Evolutionary conservation across 2,329 filamentous ascomycete species (phyloP), one percentile per base, ranked within the genome.

Genomic region (Aspergillus nomiae): DNA sequence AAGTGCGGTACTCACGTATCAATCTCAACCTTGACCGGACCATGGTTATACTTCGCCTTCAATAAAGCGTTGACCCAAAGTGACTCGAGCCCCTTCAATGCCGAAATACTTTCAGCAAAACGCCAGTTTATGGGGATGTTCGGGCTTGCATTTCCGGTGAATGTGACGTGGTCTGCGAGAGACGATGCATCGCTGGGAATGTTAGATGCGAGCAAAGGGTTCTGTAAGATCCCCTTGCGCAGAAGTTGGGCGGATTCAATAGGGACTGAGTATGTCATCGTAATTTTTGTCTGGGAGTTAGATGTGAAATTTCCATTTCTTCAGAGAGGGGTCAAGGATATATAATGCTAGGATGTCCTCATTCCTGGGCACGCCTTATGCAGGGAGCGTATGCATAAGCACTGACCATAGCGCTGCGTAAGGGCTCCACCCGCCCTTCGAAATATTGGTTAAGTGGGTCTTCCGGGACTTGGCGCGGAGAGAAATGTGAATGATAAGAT

Each of bases 71-170:
- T 62, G 2, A 64, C 5, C 50, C 45, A 36, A 3, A 45, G 24
- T 1, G 63, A 60, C 38, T 64, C 60, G 7, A 64, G 46, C 1
- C 30, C 63, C n/a, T 64, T 64, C 7, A 64, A 28, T 2, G 56
- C 59, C 4, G 63, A 64, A 28, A 64, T 62, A 34, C 63, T 64
- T 36, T 64, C 63, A 8, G 63, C 59, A n/a, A 64, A 54, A 1
- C 63, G 48, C 63, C 63, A 62, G 16, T 64, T 64, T 1, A 64
- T 48, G 2, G 63, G 63, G 14, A 64, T 62, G n/a, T 30, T 59
- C 1, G 63, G 59, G 26, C 41, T 51, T 1, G 19, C 43, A 14
- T 59, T 53, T 8, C 63, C 63, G 2, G 45, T 11, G 26, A 58
- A 64, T 19, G 56, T 21, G 11, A 62, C 45, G 1, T 10, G 9